Conservation (phyloP, 2,329 filamentous ascomycete species). For the Stemphylium beticola region DNA sequence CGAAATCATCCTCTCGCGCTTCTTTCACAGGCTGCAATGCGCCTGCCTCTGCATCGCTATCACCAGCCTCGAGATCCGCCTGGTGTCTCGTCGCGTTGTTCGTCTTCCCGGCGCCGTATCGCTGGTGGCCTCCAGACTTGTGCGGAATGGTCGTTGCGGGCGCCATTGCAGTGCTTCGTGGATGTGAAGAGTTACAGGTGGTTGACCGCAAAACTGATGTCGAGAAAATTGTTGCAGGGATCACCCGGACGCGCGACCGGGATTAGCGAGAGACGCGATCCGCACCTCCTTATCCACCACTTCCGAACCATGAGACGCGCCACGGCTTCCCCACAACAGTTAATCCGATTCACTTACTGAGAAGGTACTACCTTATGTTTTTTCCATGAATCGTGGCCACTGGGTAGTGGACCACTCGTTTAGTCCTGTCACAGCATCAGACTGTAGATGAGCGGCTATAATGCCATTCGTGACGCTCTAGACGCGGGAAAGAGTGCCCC, state of each 20-base stretch:
- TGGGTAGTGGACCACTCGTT: neutral
- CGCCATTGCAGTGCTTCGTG: slow-evolving; percentile 34
- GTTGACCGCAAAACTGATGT: slow-evolving; percentile 32
- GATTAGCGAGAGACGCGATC: slow-evolving; percentile 25
- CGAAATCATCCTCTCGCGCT: slow-evolving; percentile 30
- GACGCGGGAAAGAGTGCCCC: neutral
- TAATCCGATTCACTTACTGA: no score
- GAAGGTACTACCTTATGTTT: no score
- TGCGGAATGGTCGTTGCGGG: slow-evolving; percentile 32
- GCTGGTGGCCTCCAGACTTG: slow-evolving; percentile 28
- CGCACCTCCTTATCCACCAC: slow-evolving; percentile 3
- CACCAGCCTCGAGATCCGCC: slow-evolving; percentile 26
- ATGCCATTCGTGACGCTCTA: neutral
- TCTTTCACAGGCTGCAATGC: slow-evolving; percentile 30
- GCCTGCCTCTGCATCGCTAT: slow-evolving; percentile 30
- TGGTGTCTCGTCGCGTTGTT: slow-evolving; percentile 18
- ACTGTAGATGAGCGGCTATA: neutral
- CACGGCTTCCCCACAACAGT: neutral
- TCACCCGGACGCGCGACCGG: slow-evolving; percentile 21
- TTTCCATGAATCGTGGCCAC: no score
- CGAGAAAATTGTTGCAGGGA: slow-evolving; percentile 45
- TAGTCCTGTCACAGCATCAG: neutral
- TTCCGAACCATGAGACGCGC: neutral
- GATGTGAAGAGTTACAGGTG: slow-evolving; percentile 18
- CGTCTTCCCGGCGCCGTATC: slow-evolving; percentile 25